Conservation (phyloP, 75 land plant species). For the Cupressus sempervirens region DNA sequence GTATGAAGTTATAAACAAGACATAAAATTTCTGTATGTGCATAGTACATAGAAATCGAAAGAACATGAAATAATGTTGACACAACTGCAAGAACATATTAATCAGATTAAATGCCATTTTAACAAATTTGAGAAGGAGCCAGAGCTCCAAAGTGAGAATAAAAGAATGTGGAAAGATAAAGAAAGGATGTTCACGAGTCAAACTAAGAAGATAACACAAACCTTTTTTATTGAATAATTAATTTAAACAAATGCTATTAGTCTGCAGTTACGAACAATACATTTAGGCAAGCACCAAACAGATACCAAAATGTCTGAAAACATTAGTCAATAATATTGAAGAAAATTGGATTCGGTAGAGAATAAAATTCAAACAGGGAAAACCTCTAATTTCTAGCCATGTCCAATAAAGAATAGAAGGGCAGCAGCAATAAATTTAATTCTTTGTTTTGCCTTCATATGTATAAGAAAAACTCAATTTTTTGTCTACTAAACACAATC, state of each 20-base stretch:
- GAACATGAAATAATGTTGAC: neutral
- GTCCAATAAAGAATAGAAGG: no score
- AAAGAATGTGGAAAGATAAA: neutral
- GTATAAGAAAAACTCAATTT: no score
- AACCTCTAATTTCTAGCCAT: neutral
- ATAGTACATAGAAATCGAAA: neutral
- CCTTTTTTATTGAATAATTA: neutral
- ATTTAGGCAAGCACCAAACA: neutral
- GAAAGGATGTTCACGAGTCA: neutral
- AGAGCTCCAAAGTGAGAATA: constrained; percentile 1
- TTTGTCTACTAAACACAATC: no score
- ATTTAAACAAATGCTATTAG: neutral
- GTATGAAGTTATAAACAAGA: no score
- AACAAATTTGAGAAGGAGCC: neutral
- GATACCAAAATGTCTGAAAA: neutral
- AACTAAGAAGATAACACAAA: neutral
- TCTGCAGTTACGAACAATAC: neutral
- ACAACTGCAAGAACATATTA: neutral
- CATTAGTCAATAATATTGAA: neutral
- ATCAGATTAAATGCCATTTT: neutral
- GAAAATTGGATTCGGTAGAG: neutral
- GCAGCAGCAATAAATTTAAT: no score
- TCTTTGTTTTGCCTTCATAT: no score
- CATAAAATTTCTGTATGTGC: neutral
- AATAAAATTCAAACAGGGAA: neutral